Percentiles rank a stretch among this genome's conserved stretches.
Conservation (phyloP, 1,284 basidiomycete species). For the Thelephora terrestris region DNA sequence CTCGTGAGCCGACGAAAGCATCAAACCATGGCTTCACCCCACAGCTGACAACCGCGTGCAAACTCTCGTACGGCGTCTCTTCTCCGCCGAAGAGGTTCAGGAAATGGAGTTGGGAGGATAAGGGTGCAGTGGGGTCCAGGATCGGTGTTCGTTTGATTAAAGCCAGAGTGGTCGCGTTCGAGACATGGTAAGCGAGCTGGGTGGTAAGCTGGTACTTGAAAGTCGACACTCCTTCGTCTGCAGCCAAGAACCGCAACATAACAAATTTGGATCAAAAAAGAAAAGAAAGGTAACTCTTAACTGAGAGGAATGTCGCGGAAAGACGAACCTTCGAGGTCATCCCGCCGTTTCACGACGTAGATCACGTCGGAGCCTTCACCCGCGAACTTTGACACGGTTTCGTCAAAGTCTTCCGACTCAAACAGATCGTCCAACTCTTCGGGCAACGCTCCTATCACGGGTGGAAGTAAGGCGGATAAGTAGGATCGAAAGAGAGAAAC, state of each 20-base stretch:
- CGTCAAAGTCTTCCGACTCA: constrained; percentile 58
- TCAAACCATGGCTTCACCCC: constrained; percentile 99
- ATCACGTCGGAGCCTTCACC: constrained; percentile 61
- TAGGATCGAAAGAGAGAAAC: constrained; percentile 54
- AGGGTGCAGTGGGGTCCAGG: constrained; percentile 70
- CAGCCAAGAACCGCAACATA: constrained; percentile 5
- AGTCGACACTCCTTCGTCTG: constrained; percentile 51
- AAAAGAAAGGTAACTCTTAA: constrained; percentile 12
- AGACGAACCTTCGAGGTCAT: constrained; percentile 55
- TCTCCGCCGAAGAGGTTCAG: constrained; percentile 89
- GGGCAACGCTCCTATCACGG: constrained; percentile 55
- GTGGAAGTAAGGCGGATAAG: constrained; percentile 61
- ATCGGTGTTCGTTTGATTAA: constrained; percentile 88
- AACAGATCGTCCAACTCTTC: constrained; percentile 61
- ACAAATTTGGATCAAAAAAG: constrained; percentile 1
- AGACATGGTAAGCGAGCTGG: constrained; percentile 72
- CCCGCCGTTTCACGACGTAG: constrained; percentile 70
- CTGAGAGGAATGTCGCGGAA: constrained; percentile 1
- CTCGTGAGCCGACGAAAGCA: constrained; percentile 78
- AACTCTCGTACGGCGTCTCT: constrained; percentile 88
- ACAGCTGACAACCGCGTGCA: constrained; percentile 93
- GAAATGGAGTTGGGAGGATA: constrained; percentile 85
- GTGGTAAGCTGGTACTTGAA: constrained; percentile 64
- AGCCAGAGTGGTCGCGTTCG: constrained; percentile 80
- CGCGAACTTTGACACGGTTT: constrained; percentile 64